Evolutionary conservation across 2,329 filamentous ascomycete genomes (phyloP).

Genomic region (Chaetomium olivaceum): DNA sequence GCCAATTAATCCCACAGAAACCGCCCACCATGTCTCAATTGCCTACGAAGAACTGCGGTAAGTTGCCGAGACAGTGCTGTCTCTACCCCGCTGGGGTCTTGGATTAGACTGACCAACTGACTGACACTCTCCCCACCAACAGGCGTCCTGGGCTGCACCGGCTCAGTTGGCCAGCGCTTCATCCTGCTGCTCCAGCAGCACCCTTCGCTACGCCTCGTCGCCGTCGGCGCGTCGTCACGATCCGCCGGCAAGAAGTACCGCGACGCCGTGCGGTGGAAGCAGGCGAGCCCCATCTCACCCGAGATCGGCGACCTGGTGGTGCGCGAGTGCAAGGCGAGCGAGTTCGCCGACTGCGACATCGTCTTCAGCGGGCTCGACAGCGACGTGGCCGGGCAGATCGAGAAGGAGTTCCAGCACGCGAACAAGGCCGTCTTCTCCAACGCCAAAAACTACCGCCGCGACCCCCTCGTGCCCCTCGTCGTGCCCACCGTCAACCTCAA

Average conservation of each 20-base stretch:
- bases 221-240: slow-evolving; percentile 83
- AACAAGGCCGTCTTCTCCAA: slow-evolving; percentile 95
- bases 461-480: slow-evolving; percentile 87
- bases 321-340: slow-evolving; percentile 76
- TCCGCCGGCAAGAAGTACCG: slow-evolving; percentile 93
- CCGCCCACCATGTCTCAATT: slow-evolving; percentile 43
- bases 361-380: slow-evolving; percentile 92
- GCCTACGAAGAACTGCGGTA: slow-evolving; percentile 61
- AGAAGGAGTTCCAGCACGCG: slow-evolving; percentile 86
- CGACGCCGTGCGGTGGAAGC: slow-evolving; percentile 95
- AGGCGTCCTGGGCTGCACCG: slow-evolving; percentile 86
- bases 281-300: slow-evolving; percentile 77
- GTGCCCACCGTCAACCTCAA: slow-evolving; percentile 92
- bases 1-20: neutral
- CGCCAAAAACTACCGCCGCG: slow-evolving; percentile 92
- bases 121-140: slow-evolving; percentile 12
- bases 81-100: neutral
- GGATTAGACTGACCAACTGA: slow-evolving; percentile 3
- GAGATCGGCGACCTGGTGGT: slow-evolving; percentile 76
- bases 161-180: slow-evolving; percentile 93
- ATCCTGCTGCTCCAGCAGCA: slow-evolving; percentile 88
- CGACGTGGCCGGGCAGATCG: slow-evolving; percentile 88
- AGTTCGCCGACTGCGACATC: slow-evolving; percentile 88
- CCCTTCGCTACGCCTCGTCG: slow-evolving; percentile 81
- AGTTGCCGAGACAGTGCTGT: slow-evolving; percentile 31